Conservation (phyloP, 176 grass and related monocot species). For the Leersia perrieri region DNA sequence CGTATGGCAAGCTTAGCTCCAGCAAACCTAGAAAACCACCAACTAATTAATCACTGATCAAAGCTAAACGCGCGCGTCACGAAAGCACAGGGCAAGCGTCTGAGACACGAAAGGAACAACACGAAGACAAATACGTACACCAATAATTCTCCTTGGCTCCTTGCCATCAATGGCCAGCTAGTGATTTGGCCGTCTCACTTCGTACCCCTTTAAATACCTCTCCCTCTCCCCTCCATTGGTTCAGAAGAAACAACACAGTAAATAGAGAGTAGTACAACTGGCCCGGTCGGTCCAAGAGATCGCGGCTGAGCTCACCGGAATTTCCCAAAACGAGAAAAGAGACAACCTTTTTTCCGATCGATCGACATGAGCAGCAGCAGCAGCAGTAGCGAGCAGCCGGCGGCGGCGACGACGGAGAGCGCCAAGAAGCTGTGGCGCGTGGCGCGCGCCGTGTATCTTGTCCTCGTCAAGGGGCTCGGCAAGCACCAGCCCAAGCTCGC, state of each 20-base stretch:
- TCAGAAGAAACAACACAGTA: background rate
- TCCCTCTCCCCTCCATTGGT: background rate
- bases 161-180: background rate
- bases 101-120: constrained; percentile 1
- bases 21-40: background rate
- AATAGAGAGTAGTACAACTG: background rate
- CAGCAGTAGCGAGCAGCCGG: background rate
- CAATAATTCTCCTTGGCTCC: constrained; percentile 29
- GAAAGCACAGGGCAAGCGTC: constrained; percentile 14
- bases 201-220: constrained; percentile 44
- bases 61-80: constrained; percentile 9
- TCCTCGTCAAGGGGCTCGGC: constrained; percentile 56
- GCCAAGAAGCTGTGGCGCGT: constrained; percentile 56
- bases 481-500: constrained; percentile 71
- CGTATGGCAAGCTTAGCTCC: background rate
- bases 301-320: background rate
- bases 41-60: background rate
- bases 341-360: background rate
- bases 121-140: background rate
- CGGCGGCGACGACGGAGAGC: background rate
- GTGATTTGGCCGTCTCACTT: constrained; percentile 5
- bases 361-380: constrained; percentile 23
- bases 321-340: background rate
- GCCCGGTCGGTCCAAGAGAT: background rate
- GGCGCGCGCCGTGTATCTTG: constrained; percentile 48